Evolutionary conservation across 176 grass and related monocot species (phyloP), one percentile per base, ranked within the genome.

Genomic region (Zoysia japonica): DNA sequence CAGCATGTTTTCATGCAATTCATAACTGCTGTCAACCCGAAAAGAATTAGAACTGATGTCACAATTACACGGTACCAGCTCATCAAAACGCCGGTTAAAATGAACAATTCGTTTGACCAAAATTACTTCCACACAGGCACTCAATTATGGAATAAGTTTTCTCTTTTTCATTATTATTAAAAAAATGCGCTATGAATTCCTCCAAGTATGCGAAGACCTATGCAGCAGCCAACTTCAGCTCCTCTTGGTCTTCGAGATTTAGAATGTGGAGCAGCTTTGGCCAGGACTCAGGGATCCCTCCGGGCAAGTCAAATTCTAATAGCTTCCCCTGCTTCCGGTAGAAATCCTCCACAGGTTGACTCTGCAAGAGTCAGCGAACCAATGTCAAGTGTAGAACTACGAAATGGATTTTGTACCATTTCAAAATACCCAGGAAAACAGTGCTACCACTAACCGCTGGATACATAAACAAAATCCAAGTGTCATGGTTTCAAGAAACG

Each of bases 231-330:
- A 86, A 62, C 73, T 91, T 83, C 84, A 89, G 77, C 15, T 91
- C 81, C 47, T 99, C 86, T 56, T 88, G 88, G 59, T 95, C 84
- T 61, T 99, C 92, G 4, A 99, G 88, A 56, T 90, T 99, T 42
- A 99, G 88, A 75, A 92, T 65, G 46, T 88, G 79, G 45, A 95
- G 78, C 36, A 99, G 54, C 84, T 99, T 95, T 12, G 92, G 92
- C 96, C 92, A 99, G 44, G 96, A 99, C 66, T 95, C 92, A 2
- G 84, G 88, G 47, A 99, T 93, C 19, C 96, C 96, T 57, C 96
- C 96, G 1, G 96, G 96, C 57, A 99, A 84, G 70, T 99, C 84
- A 39, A 99, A 99, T 79, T 99, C 92, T 16, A 99, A 42, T 36
- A 99, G 78, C 82, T 93, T 95, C 47, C 92, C 89, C 85, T 89